Percentiles rank a stretch among this genome's conserved stretches.
Evolutionary conservation across 2,329 filamentous ascomycete genomes (phyloP).

Genomic region (Madurella mycetomatis): DNA sequence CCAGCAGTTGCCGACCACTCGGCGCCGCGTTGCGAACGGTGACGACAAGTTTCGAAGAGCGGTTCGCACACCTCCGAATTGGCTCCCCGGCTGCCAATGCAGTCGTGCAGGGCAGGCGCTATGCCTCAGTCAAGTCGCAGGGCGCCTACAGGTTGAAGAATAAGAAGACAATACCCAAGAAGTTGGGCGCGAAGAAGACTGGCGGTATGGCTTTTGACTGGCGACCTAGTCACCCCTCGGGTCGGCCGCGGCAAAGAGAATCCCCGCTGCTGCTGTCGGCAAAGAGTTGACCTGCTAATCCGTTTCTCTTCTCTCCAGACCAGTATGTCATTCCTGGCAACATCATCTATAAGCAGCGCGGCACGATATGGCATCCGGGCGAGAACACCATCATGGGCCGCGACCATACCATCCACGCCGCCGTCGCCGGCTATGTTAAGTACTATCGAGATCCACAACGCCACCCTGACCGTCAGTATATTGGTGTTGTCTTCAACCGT

Average conservation of each 20-base stretch:
- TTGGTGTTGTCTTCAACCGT: conserved; percentile 85
- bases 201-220: conserved; percentile 56
- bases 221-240: background rate
- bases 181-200: conserved; percentile 89
- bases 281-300: background rate
- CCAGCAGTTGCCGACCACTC: conserved; percentile 37
- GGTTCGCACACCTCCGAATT: conserved; percentile 34
- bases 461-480: conserved; percentile 88
- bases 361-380: conserved; percentile 89
- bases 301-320: conserved; percentile 45
- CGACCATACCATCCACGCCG: conserved; percentile 92
- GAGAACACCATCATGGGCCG: conserved; percentile 94
- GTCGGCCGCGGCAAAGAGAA: background rate
- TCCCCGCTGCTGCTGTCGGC: background rate
- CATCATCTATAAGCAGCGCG: conserved; percentile 96
- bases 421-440: conserved; percentile 82
- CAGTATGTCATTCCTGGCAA: conserved; percentile 94
- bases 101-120: conserved; percentile 47
- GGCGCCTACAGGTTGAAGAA: conserved; percentile 62
- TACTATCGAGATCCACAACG: conserved; percentile 86
- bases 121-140: conserved; percentile 59
- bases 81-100: conserved; percentile 33
- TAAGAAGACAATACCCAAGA: conserved; percentile 64
- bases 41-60: conserved; percentile 24
- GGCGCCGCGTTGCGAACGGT: conserved; percentile 33